phyloP scores from a whole-genome alignment of 2,329 filamentous ascomycete genomes.

The Eutypa lata region DNA sequence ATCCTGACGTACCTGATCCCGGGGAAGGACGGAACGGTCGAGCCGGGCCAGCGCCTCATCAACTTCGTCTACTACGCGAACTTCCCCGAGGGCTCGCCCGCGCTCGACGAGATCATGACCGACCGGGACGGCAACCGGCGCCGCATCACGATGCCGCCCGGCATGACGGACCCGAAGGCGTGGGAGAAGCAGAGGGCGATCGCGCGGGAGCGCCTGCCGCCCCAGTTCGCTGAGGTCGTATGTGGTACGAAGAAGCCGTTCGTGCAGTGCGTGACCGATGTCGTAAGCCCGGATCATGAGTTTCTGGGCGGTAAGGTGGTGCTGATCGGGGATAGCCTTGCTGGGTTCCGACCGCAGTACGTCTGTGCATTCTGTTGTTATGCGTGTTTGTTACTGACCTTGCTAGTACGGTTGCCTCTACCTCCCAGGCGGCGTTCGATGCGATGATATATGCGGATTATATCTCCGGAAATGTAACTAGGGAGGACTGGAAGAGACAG shows the following conservation, averaged over 20 bases:
- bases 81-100: constrained; percentile 29
- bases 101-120: constrained; percentile 32
- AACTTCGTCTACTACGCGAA: constrained; percentile 47
- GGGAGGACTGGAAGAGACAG: constrained; percentile 31
- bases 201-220: constrained; percentile 31
- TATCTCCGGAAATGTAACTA: constrained; percentile 25
- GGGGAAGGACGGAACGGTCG: constrained; percentile 33
- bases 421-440: constrained; percentile 36
- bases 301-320: constrained; percentile 36
- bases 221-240: constrained; percentile 39
- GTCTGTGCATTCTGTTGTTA: not conserved
- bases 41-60: constrained; percentile 36
- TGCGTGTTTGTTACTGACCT: not conserved
- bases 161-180: constrained; percentile 25
- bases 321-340: constrained; percentile 41
- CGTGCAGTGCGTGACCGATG: constrained; percentile 39
- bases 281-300: constrained; percentile 30
- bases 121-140: constrained; percentile 28
- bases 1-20: constrained; percentile 42
- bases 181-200: constrained; percentile 33
- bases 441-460: constrained; percentile 34
- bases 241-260: constrained; percentile 36
- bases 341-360: constrained; percentile 39
- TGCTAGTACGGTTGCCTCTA: constrained; percentile 34
- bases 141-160: constrained; percentile 35